Base-by-base conservation (phyloP, 2,329 filamentous ascomycete genomes). In the Spiromastix sp. region DNA sequence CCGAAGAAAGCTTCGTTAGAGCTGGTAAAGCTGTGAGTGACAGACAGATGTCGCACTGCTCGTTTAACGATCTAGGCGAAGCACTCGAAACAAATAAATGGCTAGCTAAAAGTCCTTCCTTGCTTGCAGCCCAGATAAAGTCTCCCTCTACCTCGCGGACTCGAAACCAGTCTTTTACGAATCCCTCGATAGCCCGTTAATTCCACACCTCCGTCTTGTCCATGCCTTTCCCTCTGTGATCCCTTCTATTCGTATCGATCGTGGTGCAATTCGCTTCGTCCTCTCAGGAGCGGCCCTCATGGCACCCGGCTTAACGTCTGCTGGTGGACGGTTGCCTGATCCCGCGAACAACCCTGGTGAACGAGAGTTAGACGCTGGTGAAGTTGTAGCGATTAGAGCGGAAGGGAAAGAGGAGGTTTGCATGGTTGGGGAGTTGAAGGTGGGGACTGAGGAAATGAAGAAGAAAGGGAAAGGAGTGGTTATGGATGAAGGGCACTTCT, bases 251-350 rank as follows among this genome's bases (percentile, higher is more conserved):
- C 81, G 87, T 40, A 93, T 96, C 59, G 91, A 98, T 61, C 77
- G 91, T 32, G 91, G 91, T 42, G 91, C 91, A 4, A 96, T 98
- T 54, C 84, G 91, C 42, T 98, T 98, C 64, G 89, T 98, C 17
- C 74, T 98, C 2, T 84, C 79, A 1, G 91, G 91, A 29, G 91
- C 91, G 1, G 85, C 89, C 10, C 78, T 98, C 43, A 98, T 98
- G 91, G 89, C 86, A 2, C 91, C 91, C 0, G 91, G 91, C 0
- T 61, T 98, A 48, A 98, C 91, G 18, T 85, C 78, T 13, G 63
- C 77, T 0, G 91, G 91, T 0, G 91, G 91, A 0, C 61, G 83
- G 31, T 61, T 98, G 50, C 91, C 91, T 0, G 64, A 74, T 42
- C 59, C 63, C 4, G 46, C 57, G 6, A 51, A 55, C 22, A 46